Evolutionary conservation across 202 grass and related monocot genomes (phyloP), one percentile per base, ranked within the genome.

Genomic region (Panicum virgatum): DNA sequence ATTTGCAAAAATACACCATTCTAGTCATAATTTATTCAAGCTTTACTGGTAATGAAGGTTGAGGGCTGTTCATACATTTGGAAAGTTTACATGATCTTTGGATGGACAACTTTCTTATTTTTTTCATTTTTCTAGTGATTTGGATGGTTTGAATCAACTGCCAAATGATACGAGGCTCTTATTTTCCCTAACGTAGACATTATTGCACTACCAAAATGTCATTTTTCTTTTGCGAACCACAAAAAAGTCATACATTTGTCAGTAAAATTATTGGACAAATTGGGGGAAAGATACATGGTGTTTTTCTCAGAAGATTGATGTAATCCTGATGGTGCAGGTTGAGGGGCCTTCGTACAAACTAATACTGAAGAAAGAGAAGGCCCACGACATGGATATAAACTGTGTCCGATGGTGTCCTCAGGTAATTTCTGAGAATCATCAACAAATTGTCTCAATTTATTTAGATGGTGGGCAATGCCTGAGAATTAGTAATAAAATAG

Each of bases 361-460:
- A 85, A 61, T 92, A 51, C 79, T 96, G 60, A 98, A 92, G 81
- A 98, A 93, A 87, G 87, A 96, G 77, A 98, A 96, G 71, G 92
- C 96, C 3, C 96, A 98, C 93, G 91, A 87, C 51, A 98, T 98
- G 96, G 96, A 98, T 84, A 83, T 98, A 80, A 98, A 98, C 66
- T 90, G 77, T 62, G 90, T 98, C n/a, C 83, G 60, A 59, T 98
- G 96, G 96, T 92, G 92, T 85, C 92, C 93, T 58, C 94, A 96
- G 96, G 96, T 98, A 83, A 52, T 32, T 18, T 62, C 38, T 37
- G 23, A 43, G 15, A 77, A 62, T 46, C 62, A 51, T 10, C 51
- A 64, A 32, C 46, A 75, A 69, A 68, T 43, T 20, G 13, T 86
- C 6, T 26, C 5, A 53, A 14, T 48, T 34, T 22, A 29, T n/a